Evolutionary conservation across 1,284 basidiomycete species (phyloP).

Genomic region (Cryptococcus sp.): DNA sequence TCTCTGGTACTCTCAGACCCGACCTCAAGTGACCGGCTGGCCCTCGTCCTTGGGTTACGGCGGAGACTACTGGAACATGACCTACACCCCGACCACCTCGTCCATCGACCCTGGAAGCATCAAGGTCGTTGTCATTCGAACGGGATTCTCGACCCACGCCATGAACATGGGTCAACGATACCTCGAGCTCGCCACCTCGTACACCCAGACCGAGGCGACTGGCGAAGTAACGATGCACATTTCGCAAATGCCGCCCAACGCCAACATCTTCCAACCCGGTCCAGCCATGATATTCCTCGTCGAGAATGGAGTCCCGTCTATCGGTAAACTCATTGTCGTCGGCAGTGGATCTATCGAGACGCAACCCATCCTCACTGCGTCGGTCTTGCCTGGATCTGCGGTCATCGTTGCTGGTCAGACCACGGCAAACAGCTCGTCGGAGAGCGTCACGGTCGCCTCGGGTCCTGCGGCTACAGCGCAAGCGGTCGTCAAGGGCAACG

Average conservation of each 20-base stretch:
- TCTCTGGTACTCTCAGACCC: slow-evolving; percentile 55
- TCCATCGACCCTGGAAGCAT: slow-evolving; percentile 53
- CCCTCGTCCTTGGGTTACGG: slow-evolving; percentile 54
- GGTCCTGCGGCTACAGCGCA: slow-evolving; percentile 1
- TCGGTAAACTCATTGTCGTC: slow-evolving; percentile 64
- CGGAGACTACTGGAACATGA: slow-evolving; percentile 71
- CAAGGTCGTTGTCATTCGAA: slow-evolving; percentile 74
- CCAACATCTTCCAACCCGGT: slow-evolving; percentile 79
- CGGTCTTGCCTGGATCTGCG: slow-evolving; percentile 52
- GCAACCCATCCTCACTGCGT: slow-evolving; percentile 55
- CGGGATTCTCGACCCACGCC: slow-evolving; percentile 89
- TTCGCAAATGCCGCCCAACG: slow-evolving; percentile 71
- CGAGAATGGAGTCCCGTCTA: slow-evolving; percentile 76
- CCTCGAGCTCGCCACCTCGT: slow-evolving; percentile 71
- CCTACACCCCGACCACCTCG: slow-evolving; percentile 54
- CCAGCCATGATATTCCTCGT: slow-evolving; percentile 75
- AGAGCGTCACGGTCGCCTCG: neutral
- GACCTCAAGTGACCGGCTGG: slow-evolving; percentile 53
- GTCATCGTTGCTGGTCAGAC: slow-evolving; percentile 14
- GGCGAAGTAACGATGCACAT: slow-evolving; percentile 74
- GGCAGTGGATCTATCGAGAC: slow-evolving; percentile 68
- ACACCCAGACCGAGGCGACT: slow-evolving; percentile 62
- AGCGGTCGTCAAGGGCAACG: neutral
- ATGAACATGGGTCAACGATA: slow-evolving; percentile 57
- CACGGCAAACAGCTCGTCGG: neutral